phyloP scores from a whole-genome alignment of 306 rosid genomes.

The Dalbergia cultrata region DNA sequence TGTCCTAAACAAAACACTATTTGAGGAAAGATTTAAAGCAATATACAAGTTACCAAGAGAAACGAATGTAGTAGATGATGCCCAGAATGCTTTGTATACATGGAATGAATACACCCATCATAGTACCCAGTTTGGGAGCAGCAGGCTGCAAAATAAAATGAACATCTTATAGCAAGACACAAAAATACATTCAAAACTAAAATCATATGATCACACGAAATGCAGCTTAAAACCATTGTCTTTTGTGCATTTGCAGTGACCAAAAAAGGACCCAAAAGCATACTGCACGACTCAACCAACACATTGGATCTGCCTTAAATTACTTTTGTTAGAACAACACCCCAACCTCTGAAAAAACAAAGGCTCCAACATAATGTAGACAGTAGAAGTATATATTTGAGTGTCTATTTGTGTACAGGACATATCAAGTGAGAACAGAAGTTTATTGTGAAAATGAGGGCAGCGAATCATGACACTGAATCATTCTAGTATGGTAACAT shows the following conservation, averaged over 20 bases:
- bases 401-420: neutral
- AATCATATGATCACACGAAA: conserved; percentile 28
- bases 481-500: conserved; percentile 12
- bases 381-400: conserved; percentile 1
- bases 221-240: neutral
- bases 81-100: conserved; percentile 97
- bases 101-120: conserved; percentile 99
- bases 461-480: conserved; percentile 18
- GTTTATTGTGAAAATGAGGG: conserved; percentile 8
- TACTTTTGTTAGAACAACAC: conserved; percentile 1
- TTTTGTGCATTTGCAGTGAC: conserved; percentile 18
- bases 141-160: conserved; percentile 67
- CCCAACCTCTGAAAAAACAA: conserved; percentile 13
- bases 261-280: conserved; percentile 24
- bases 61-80: conserved; percentile 96
- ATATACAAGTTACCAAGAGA: conserved; percentile 82
- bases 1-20: neutral
- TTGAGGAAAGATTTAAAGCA: conserved; percentile 42
- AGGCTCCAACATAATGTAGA: conserved; percentile 8
- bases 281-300: conserved; percentile 11
- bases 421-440: conserved; percentile 22
- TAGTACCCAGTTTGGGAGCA: conserved; percentile 75
- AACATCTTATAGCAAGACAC: conserved; percentile 36
- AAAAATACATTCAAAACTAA: conserved; percentile 35
- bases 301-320: neutral